Base-by-base conservation (phyloP, 306 rosid genomes). In the Carpinus viminea region DNA sequence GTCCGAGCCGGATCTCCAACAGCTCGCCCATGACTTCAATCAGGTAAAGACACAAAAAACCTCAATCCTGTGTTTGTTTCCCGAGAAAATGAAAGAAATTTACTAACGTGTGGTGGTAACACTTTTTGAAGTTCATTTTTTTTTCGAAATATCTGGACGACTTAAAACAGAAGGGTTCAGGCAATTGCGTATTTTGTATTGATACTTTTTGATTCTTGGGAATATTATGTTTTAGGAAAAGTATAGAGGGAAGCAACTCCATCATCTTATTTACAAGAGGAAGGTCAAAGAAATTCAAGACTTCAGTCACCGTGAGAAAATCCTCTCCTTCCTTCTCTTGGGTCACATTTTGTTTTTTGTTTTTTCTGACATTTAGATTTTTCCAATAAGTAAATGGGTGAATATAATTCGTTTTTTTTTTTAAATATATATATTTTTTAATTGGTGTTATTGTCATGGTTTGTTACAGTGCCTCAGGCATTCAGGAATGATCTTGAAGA, bases 191-290 rank as follows among this genome's bases (percentile, higher is more conserved):
- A 15, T 17, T 28, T 38, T 68, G 34, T 52, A 31, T 41, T 74
- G 20, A 43, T 73, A 26, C 8, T 76, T 31, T 26, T 62, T 43
- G 7, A 59, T 65, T 66, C 70, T 50, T 74, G 48, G 46, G 78
- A 77, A 28, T 57, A 68, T 48, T 83, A 55, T 78, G 73, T 57
- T 62, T 59, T 80, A 90, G 98, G 88, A 92, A 88, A 80, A 85
- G 61, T 95, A 82, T 74, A 87, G 98, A 81, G 98, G 98, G 83
- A 95, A 91, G 86, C 98, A 92, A 78, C 87, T 95, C 52, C 85
- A 95, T 79, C 98, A 95, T 83, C 90, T 95, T 31, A 80, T 95
- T 79, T 95, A 95, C 86, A 87, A 92, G 83, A 88, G 98, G 79
- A 92, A 91, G 90, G 74, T 92, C 53, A 91, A 85, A 83, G 95